Evolutionary conservation across 352 stramenopile genomes (phyloP).

Genomic region (Pythium oligandrum): DNA sequence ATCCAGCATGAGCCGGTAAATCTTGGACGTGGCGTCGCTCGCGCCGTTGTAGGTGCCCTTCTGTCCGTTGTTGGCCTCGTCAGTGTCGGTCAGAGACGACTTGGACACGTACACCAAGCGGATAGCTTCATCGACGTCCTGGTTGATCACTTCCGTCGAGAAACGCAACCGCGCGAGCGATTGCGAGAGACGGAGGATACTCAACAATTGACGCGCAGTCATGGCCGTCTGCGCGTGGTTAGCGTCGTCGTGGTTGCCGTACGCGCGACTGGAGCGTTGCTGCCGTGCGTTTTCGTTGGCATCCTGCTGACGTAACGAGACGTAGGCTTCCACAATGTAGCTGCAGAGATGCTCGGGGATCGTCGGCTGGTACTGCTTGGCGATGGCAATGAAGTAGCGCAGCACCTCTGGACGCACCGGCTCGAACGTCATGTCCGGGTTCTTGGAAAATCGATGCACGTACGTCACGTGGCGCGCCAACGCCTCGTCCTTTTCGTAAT

Average conservation of each 20-base stretch:
- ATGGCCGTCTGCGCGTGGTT: slow-evolving; percentile 96
- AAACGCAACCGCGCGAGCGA: slow-evolving; percentile 97
- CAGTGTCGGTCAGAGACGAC: slow-evolving; percentile 89
- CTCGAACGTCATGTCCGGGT: slow-evolving; percentile 90
- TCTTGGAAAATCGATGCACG: slow-evolving; percentile 87
- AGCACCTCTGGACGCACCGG: slow-evolving; percentile 90
- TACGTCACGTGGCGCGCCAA: slow-evolving; percentile 91
- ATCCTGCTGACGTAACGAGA: slow-evolving; percentile 94
- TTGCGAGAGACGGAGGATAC: slow-evolving; percentile 96
- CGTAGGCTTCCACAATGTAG: slow-evolving; percentile 99
- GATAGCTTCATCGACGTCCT: slow-evolving; percentile 98
- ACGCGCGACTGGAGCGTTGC: slow-evolving; percentile 40
- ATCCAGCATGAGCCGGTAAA: slow-evolving; percentile 95
- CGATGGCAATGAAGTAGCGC: slow-evolving; percentile 86
- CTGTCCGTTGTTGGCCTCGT: slow-evolving; percentile 47
- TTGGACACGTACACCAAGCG: slow-evolving; percentile 97
- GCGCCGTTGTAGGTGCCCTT: slow-evolving; percentile 25
- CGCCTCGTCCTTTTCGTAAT: slow-evolving; percentile 90
- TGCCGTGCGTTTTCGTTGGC: slow-evolving; percentile 73
- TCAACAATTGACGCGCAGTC: slow-evolving; percentile 98
- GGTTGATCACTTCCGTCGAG: slow-evolving; percentile 90
- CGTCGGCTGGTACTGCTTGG: slow-evolving; percentile 81
- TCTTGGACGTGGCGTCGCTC: slow-evolving; percentile 92
- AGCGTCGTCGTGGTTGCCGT: slow-evolving; percentile 27
- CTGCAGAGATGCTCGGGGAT: slow-evolving; percentile 92